Conservation (phyloP, 192 early-diverging fungal species). For the Coemansia sp. region DNA sequence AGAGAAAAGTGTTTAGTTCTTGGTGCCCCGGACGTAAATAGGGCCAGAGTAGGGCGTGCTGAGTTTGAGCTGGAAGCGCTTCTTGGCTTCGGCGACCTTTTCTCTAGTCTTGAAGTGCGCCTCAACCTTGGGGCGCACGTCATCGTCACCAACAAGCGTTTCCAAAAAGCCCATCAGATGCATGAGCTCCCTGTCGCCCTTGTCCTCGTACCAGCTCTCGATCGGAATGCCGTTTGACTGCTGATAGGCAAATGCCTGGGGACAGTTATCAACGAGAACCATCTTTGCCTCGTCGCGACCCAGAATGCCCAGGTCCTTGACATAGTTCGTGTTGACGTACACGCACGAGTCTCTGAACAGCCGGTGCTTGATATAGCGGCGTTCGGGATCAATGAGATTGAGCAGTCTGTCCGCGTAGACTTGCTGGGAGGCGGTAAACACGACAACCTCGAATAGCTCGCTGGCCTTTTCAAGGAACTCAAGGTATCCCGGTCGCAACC, state of each 20-base stretch:
- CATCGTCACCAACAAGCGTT: constrained; percentile 57
- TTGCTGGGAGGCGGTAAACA: constrained; percentile 75
- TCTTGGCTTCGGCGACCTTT: constrained; percentile 44
- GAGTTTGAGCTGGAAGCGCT: constrained; percentile 20
- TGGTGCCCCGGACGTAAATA: constrained; percentile 13
- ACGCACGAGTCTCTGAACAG: constrained; percentile 71
- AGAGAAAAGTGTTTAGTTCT: neutral
- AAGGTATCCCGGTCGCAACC: constrained; percentile 63
- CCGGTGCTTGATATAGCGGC: constrained; percentile 62
- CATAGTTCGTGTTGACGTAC: constrained; percentile 63
- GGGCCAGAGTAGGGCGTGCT: constrained; percentile 16
- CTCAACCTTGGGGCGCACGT: constrained; percentile 67
- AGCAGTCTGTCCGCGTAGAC: constrained; percentile 66
- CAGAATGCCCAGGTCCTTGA: constrained; percentile 71
- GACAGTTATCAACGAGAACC: constrained; percentile 70
- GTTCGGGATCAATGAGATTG: constrained; percentile 62
- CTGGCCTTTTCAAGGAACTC: constrained; percentile 62
- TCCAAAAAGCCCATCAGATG: constrained; percentile 63
- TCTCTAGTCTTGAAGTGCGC: constrained; percentile 54
- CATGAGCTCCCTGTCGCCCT: constrained; percentile 61
- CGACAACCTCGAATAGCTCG: constrained; percentile 65
- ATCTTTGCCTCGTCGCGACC: constrained; percentile 64
- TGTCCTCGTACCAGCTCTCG: constrained; percentile 71
- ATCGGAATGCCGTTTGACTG: constrained; percentile 72
- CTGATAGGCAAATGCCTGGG: constrained; percentile 74